phyloP scores from a whole-genome alignment of 257 asterid genomes.

The Lantana camara region DNA sequence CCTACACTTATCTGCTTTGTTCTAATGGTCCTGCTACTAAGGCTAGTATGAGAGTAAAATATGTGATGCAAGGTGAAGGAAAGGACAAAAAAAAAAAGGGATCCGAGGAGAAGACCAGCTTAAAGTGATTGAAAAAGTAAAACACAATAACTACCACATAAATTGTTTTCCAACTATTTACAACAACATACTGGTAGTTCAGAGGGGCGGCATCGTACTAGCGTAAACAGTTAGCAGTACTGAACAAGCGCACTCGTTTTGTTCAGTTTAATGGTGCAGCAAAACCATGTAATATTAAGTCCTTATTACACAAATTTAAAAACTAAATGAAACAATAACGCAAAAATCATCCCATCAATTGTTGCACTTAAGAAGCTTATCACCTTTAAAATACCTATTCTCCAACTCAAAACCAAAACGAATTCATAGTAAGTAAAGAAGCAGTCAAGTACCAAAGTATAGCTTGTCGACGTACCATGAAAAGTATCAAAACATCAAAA shows the following conservation, averaged over 20 bases:
- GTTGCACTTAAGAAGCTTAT: background rate
- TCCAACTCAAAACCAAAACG: background rate
- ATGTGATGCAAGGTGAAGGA: background rate
- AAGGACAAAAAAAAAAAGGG: background rate
- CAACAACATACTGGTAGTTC: background rate
- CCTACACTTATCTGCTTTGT: background rate
- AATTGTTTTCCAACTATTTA: background rate
- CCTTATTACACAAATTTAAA: background rate
- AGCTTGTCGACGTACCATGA: background rate
- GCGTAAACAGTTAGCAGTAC: too few relatives aligned
- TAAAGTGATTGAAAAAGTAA: background rate
- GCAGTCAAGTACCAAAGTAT: too few relatives aligned
- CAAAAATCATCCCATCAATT: background rate
- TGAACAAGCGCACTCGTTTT: background rate
- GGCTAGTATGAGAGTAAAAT: background rate
- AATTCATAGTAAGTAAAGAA: too few relatives aligned
- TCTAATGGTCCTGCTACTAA: slow-evolving; percentile 19
- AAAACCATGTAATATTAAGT: background rate
- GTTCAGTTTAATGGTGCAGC: background rate
- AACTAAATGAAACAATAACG: background rate
- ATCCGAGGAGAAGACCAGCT: background rate
- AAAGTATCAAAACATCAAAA: background rate
- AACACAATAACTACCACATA: background rate
- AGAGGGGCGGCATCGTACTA: too few relatives aligned
- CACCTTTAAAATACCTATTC: background rate